phyloP scores from a whole-genome alignment of 257 asterid species.

The Solanum sejunctum region DNA sequence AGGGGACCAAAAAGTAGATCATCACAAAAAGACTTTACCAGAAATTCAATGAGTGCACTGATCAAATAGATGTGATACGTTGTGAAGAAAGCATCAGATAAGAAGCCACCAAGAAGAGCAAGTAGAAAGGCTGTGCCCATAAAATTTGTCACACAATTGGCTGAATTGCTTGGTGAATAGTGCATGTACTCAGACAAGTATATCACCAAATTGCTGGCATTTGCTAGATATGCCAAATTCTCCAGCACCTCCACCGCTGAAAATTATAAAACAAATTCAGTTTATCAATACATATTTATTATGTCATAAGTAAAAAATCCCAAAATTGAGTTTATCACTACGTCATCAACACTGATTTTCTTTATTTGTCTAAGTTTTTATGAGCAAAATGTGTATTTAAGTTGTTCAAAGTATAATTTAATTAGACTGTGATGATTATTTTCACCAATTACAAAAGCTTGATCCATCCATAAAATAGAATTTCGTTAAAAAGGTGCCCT shows the following conservation, averaged over 20 bases:
- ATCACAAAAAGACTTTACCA: slow-evolving; percentile 27
- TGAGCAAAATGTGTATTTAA: neutral
- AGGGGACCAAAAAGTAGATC: neutral
- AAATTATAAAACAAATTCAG: neutral
- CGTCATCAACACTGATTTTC: neutral
- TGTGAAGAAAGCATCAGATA: slow-evolving; percentile 83
- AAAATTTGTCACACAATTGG: slow-evolving; percentile 79
- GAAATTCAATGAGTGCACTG: slow-evolving; percentile 53
- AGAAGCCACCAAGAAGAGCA: slow-evolving; percentile 85
- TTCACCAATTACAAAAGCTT: too few relatives aligned
- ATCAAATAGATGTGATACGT: slow-evolving; percentile 49
- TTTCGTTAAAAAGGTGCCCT: too few relatives aligned
- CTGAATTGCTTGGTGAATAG: slow-evolving; percentile 57
- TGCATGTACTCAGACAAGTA: slow-evolving; percentile 68
- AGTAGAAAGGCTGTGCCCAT: slow-evolving; percentile 95
- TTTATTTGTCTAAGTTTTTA: neutral
- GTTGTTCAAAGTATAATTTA: neutral
- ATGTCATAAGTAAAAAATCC: neutral
- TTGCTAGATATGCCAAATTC: slow-evolving; percentile 85
- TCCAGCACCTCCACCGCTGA: slow-evolving; percentile 83
- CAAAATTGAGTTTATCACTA: neutral
- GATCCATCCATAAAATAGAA: too few relatives aligned
- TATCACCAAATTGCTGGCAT: slow-evolving; percentile 87
- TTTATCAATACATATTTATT: neutral
- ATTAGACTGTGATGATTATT: too few relatives aligned